phyloP scores from a whole-genome alignment of 352 stramenopile species.

The Saprolegnia parasitica region DNA sequence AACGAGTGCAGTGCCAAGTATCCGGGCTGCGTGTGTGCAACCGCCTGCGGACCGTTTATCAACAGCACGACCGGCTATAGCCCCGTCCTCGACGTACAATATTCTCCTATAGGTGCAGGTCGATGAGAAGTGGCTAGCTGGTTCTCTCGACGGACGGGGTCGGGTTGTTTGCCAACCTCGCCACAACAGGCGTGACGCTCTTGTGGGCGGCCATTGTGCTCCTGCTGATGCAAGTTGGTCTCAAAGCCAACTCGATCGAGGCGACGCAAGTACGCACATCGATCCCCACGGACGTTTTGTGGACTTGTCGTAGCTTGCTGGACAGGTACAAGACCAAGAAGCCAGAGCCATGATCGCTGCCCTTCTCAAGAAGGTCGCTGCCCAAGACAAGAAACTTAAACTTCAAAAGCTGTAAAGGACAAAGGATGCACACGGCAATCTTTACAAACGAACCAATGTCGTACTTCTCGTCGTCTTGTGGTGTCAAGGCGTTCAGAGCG shows the following conservation, averaged over 20 bases:
- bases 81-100: conserved; percentile 33
- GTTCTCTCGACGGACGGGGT: conserved; percentile 5
- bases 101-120: neutral
- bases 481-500: too few relatives aligned
- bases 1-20: conserved; percentile 42
- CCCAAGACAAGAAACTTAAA: conserved; percentile 28
- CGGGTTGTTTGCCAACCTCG: neutral
- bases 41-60: conserved; percentile 56
- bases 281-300: neutral
- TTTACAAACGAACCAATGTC: too few relatives aligned
- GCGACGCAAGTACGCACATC: conserved; percentile 18
- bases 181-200: conserved; percentile 8
- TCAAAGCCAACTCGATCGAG: conserved; percentile 18
- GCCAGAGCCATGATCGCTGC: conserved; percentile 13
- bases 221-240: conserved; percentile 24
- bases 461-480: too few relatives aligned
- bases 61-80: conserved; percentile 41
- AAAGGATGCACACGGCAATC: neutral
- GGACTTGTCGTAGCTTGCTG: conserved; percentile 5
- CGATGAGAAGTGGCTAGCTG: neutral
- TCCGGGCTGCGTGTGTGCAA: conserved; percentile 48
- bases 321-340: conserved; percentile 26
- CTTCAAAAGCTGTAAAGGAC: conserved; percentile 13
- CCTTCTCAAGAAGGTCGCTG: conserved; percentile 25
- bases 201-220: conserved; percentile 9